A percentile compares a stretch with the other conserved stretches of the same genome.
These are phyloP conservation scores for Karstenula rhodostoma DNA, from an alignment of 2,329 filamentous ascomycete species.

Conservation along the genomic window DNA sequence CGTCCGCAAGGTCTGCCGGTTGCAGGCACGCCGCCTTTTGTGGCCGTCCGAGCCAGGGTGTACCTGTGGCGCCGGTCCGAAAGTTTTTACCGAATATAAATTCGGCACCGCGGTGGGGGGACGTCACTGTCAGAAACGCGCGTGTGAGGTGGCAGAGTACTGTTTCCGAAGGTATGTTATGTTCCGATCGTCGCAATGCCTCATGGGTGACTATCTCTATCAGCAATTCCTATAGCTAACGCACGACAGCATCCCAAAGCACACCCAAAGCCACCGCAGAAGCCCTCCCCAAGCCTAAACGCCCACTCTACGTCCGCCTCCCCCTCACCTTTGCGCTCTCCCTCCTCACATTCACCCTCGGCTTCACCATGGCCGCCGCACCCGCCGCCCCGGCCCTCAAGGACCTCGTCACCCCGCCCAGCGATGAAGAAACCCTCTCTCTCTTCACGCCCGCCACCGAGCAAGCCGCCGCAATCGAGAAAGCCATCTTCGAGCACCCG, in stretches of 20 bases:
- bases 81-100: slow-evolving; percentile 16
- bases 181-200: neutral
- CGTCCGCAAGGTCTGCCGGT: slow-evolving; percentile 26
- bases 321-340: slow-evolving; percentile 57
- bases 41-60: slow-evolving; percentile 10
- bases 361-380: slow-evolving; percentile 65
- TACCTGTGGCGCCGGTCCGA: slow-evolving; percentile 18
- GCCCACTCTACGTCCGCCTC: slow-evolving; percentile 46
- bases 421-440: slow-evolving; percentile 76
- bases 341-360: slow-evolving; percentile 59
- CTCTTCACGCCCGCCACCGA: slow-evolving; percentile 68
- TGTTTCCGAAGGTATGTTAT: slow-evolving; percentile 16
- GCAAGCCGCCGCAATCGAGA: slow-evolving; percentile 67
- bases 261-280: slow-evolving; percentile 18
- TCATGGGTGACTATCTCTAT: neutral
- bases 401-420: slow-evolving; percentile 62
- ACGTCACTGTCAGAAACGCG: neutral
- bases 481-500: slow-evolving; percentile 77
- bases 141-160: slow-evolving; percentile 19
- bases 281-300: slow-evolving; percentile 16
- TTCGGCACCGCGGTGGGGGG: neutral
- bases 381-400: slow-evolving; percentile 61
- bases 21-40: slow-evolving; percentile 12
- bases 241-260: slow-evolving; percentile 24
- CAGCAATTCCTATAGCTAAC: neutral